Conservation (phyloP, 2,329 filamentous ascomycete species). For the Cytospora piceae region DNA sequence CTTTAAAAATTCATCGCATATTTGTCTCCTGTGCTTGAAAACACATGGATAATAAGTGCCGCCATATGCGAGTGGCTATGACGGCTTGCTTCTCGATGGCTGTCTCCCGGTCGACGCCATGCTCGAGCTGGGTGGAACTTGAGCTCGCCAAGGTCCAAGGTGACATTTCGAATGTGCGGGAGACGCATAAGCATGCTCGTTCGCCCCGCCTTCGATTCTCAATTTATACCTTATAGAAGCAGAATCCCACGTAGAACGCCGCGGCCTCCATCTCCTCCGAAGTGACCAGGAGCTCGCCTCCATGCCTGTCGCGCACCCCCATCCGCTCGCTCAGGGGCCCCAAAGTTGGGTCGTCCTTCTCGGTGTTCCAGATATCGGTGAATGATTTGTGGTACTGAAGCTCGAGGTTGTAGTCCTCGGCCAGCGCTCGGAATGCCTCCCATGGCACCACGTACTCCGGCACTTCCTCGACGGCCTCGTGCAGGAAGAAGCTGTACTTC, state of each 20-base stretch:
- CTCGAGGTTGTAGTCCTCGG: constrained; percentile 96
- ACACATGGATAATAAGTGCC: neutral
- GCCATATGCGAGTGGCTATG: neutral
- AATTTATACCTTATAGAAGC: constrained; percentile 87
- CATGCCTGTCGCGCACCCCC: constrained; percentile 78
- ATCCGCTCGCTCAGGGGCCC: constrained; percentile 92
- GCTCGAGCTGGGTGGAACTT: neutral
- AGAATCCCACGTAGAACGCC: constrained; percentile 90
- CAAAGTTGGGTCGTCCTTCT: constrained; percentile 82
- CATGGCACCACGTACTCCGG: constrained; percentile 98
- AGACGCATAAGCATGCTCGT: neutral
- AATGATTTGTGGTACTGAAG: constrained; percentile 93
- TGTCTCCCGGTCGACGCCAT: neutral
- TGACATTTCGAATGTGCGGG: neutral
- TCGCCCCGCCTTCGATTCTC: neutral
- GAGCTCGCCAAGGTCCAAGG: neutral
- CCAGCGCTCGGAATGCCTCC: constrained; percentile 94
- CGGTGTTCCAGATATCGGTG: constrained; percentile 85
- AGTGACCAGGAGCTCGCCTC: constrained; percentile 70
- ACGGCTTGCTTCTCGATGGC: neutral
- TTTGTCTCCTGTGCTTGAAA: neutral
- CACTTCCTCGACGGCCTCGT: constrained; percentile 94
- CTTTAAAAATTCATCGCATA: neutral
- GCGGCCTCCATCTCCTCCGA: constrained; percentile 92
- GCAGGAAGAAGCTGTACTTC: constrained; percentile 96